Evolutionary conservation across 2,329 filamentous ascomycete species (phyloP), one percentile per base, ranked within the genome.

Genomic region (Aureobasidium sp.): DNA sequence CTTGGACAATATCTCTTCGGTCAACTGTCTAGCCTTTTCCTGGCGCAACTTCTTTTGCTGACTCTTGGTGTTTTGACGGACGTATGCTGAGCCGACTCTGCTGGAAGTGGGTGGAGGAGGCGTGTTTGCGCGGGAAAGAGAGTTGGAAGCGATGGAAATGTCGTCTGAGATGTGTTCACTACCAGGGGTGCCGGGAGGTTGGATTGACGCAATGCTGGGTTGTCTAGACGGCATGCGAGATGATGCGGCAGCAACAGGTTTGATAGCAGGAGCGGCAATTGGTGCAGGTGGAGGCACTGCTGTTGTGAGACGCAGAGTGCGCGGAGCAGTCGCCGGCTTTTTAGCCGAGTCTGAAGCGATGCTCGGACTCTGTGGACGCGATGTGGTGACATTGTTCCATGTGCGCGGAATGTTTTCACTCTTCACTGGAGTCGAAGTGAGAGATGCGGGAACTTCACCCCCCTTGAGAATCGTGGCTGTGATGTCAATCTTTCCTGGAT

Each of bases 131-230:
- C 86, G 79, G 12, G 87, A 88, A 29, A 86, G 70, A 2, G 86
- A 87, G 2, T 82, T 77, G 14, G 87, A 90, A 4, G 88, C 77
- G 19, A 90, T 73, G 0, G 85, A 90, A 10, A 86, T 82, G 52
- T 79, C 88, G 63, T 91, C 87, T n/a, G 85, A 89, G 30, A 88
- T 75, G 53, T 81, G 74, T 62, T 90, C 87, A 63, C 85, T 90
- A 1, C 73, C 79, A 0, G 87, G 86, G 1, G 86, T 90, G 24
- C 81, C 82, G n/a, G 87, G 85, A 6, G 79, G 74, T 54, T 84
- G 79, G 45, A 76, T 68, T 1, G 80, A 82, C 6, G 79, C 77
- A 11, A 83, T 66, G 55, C 73, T 79, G 5, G 74, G 71, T 61
- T 79, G 74, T 22, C 77, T 70, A 17, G 75, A 77, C 6, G 73